Evolutionary conservation across 768 basidiomycete genomes (phyloP), one percentile per base, ranked within the genome.

Genomic region (Steccherinum ochraceum): DNA sequence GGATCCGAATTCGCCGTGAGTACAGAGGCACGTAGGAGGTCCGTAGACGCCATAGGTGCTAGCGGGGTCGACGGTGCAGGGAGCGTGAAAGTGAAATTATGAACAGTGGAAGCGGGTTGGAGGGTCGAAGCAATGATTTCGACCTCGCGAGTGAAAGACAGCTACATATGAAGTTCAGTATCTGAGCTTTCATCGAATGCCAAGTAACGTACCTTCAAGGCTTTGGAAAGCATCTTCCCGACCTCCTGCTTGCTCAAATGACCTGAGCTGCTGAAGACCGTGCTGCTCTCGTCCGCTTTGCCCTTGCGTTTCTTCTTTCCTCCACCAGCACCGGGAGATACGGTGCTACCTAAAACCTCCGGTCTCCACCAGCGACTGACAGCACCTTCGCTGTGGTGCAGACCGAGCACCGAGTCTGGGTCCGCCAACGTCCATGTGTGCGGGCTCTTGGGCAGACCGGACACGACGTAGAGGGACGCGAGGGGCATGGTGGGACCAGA

Each of bases 71-170:
- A 80, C 11, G 86, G 81, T 3, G 86, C 81, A 45, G 89, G 86
- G 45, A 93, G 77, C 5, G 79, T 84, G 62, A 97, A 97, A 3
- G 89, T 88, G 69, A 96, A 97, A 0, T 83, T 86, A 64, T 96
- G 92, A 42, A 93, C 84, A 13, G 93, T 96, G 4, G 89, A 90
- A 1, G 93, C 86, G 5, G 94, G 94, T 58, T 94, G 90, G 10
- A 94, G 78, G 0, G 92, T 91, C n/a, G 93, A 92, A 12, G 93
- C 91, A 63, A 97, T 88, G 50, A 97, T 86, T 65, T 94, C 92
- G 40, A 94, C 89, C 65, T 95, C 93, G 48, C 88, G 86, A 27
- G 89, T 83, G 67, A 94, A 93, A 5, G 91, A 91, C 42, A 94
- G 83, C 90, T 93, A 57, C 48, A 46, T 4, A 48, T 48, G 25